These are phyloP conservation scores for Chytriomyces hyalinus DNA, from an alignment of 192 early-diverging fungal species.

Conservation along the genomic window DNA sequence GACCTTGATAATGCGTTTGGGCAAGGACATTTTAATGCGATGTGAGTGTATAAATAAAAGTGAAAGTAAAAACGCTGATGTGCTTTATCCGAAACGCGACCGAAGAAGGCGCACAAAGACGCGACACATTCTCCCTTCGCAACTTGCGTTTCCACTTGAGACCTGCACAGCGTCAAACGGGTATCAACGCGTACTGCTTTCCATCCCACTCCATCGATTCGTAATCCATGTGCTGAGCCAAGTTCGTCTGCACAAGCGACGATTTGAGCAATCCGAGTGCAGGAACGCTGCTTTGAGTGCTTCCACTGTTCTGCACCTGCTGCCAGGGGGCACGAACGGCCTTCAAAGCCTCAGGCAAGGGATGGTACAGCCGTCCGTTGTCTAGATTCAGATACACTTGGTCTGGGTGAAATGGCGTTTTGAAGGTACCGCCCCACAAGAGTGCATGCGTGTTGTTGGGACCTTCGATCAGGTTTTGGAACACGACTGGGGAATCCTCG, in stretches of 20 bases:
- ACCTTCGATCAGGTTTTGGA: conserved; percentile 33
- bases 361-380: conserved; percentile 43
- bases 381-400: conserved; percentile 11
- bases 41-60: no score
- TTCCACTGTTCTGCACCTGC: background rate
- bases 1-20: conserved; percentile 63
- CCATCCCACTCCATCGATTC: conserved; percentile 34
- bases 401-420: conserved; percentile 30
- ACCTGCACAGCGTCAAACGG: no score
- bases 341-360: conserved; percentile 6
- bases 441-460: conserved; percentile 5
- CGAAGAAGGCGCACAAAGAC: no score
- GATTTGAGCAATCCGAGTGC: conserved; percentile 34
- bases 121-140: no score
- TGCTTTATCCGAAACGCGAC: no score
- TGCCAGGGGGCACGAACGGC: conserved; percentile 16
- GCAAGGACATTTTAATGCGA: conserved; percentile 43
- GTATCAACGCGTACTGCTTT: no score
- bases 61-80: no score
- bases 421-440: conserved; percentile 32
- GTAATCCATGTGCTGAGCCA: conserved; percentile 34
- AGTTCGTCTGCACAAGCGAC: conserved; percentile 26
- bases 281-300: background rate
- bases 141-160: no score
- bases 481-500: conserved; percentile 47